Base-by-base conservation (phyloP, 768 basidiomycete genomes). In the Podaxis pistillaris region DNA sequence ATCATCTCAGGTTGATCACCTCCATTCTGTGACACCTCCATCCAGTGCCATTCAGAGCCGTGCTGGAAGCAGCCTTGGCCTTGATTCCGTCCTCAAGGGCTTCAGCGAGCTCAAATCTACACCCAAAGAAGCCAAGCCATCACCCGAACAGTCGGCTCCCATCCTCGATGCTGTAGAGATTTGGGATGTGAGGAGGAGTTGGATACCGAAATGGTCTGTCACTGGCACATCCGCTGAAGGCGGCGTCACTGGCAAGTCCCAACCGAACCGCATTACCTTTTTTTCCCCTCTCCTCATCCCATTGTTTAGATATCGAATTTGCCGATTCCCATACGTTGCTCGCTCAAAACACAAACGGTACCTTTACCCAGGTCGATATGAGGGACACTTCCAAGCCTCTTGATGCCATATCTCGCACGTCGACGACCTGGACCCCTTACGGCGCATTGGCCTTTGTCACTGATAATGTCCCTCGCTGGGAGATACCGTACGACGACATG, bases 201-300 rank as follows among this genome's bases (percentile, higher is more conserved):
- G 89, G 83, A 81, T 94, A 54, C 88, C 90, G 4, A 95, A 94
- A 74, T 94, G 93, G 89, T 81, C 83, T 2, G 82, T 93, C 11
- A 81, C 79, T 22, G 85, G 86, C 13, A 85, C 84, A 12, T 78
- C 83, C 4, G 78, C 76, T 1, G 92, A 94, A 63, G 89, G 91
- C 4, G 87, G 87, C 24, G 85, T 90, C 2, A 88, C 88, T 12
- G 93, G 93, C 93, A 65, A 28, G 69, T 36, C 47, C 64, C 41
- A 62, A 38, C 58, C 4, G 24, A 44, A 8, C 44, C 30, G 28
- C 22, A 52, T 33, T 38, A 17, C 30, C 58, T 24, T 59, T 54
- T 49, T 12, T 33, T n/a, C 22, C 41, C n/a, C 38, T 28, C 49
- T 56, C 19, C 60, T 59, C n/a, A 40, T 19, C 0, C 44, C 15